Base-by-base conservation (phyloP, 192 early-diverging fungal species). In the Gryganskiella cystojenkinii region DNA sequence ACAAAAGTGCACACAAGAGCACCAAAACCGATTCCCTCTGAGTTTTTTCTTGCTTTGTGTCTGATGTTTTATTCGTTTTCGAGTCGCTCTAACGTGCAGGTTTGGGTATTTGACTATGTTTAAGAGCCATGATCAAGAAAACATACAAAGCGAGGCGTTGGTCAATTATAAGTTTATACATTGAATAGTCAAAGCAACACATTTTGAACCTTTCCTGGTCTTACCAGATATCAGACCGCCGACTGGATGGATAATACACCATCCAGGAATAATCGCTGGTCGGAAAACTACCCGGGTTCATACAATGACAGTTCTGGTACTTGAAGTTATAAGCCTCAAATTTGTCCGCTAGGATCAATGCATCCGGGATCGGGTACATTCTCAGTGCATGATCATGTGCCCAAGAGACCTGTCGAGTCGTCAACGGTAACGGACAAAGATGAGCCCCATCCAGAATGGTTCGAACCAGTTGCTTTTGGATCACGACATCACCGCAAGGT, bases 361-460 rank as follows among this genome's bases (percentile, higher is more conserved):
- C 81, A 58, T 97, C 92, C 6, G 96, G 96, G 4, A 90, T 81
- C 0, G 96, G 96, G 72, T 97, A 98, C 45, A 98, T 63, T 61
- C 92, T 81, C 58, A 98, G 80, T 3, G 95, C 89, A 68, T 95
- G 90, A 71, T 95, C 94, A 79, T 91, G 90, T 0, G 88, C 88
- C 90, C 93, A 95, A 68, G 90, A 91, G 11, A 92, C 80, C 3
- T 94, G 94, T 19, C 91, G 85, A n/a, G 92, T 83, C 14, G 87
- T 84, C 35, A 92, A 72, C 0, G 95, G 92, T 34, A 97, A 56
- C 2, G 96, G 96, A 54, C 87, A 89, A 55, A 98, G 83, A 69
- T 97, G 95, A 7, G 90, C 86, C 81, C 96, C 92, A 49, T 94
- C 92, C 0, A 98, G 63, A 27, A 98, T 71, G 0, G 95, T 96